phyloP scores from a whole-genome alignment of 352 stramenopile species.

The Pythium periplocum region DNA sequence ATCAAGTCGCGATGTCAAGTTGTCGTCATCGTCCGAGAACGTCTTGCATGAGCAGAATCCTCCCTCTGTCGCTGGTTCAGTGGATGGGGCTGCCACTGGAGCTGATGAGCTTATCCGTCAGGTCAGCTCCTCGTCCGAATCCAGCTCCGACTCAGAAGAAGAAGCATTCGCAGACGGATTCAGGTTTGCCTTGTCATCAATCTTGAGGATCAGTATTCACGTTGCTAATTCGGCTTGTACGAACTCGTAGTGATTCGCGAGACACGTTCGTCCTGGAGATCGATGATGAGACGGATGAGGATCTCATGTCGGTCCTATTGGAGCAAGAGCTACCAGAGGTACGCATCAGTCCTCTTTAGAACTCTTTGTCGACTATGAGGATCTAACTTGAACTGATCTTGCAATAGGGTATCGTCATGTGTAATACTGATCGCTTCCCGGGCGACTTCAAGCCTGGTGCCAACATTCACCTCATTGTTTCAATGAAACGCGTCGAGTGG shows the following conservation, averaged over 20 bases:
- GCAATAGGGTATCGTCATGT: constrained; percentile 78
- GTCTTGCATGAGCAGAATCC: background rate
- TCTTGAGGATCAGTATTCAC: no score
- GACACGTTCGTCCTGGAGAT: constrained; percentile 89
- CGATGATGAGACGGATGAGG: constrained; percentile 91
- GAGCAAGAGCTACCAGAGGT: constrained; percentile 83
- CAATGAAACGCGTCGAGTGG: constrained; percentile 85
- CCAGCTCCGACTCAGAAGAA: constrained; percentile 81
- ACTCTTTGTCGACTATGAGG: background rate
- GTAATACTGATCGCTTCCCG: constrained; percentile 74
- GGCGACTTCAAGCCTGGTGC: constrained; percentile 61
- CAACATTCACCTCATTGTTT: constrained; percentile 83
- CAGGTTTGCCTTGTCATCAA: constrained; percentile 15
- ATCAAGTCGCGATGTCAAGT: constrained; percentile 20
- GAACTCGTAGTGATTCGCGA: constrained; percentile 55
- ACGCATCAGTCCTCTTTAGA: background rate
- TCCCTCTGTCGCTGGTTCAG: no score
- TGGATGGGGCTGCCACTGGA: no score
- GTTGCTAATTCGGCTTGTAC: no score
- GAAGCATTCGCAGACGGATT: constrained; percentile 71
- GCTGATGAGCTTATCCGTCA: constrained; percentile 20
- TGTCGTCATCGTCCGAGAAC: constrained; percentile 18
- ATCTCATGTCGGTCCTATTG: constrained; percentile 88
- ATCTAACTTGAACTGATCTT: background rate
- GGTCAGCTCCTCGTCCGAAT: constrained; percentile 68